Percentiles rank a stretch among this genome's conserved stretches.
Evolutionary conservation across 75 land plant genomes (phyloP).

Genomic region (Pinus taeda): DNA sequence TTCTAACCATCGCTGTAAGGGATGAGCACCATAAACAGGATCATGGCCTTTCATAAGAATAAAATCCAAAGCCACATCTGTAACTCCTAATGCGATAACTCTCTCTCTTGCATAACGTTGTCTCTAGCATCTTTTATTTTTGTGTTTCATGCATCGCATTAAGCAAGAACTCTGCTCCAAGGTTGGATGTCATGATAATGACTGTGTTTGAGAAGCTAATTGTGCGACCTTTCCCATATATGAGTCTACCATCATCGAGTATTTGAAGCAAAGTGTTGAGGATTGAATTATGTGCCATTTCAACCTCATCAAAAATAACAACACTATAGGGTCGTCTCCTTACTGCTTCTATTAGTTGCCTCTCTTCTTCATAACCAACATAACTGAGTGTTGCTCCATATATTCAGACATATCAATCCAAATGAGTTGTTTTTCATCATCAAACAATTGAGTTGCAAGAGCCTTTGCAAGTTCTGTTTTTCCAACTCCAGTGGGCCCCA

Average conservation of each 20-base stretch:
- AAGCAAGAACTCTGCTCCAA: slow-evolving; percentile 90
- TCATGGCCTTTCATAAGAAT: slow-evolving; percentile 67
- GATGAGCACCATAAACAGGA: slow-evolving; percentile 38
- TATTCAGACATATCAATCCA: slow-evolving; percentile 88
- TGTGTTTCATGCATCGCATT: slow-evolving; percentile 61
- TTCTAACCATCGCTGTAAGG: slow-evolving; percentile 93
- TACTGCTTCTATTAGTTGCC: slow-evolving; percentile 92
- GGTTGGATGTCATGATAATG: slow-evolving; percentile 91
- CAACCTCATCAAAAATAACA: slow-evolving; percentile 93
- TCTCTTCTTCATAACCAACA: slow-evolving; percentile 51
- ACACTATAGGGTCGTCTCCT: slow-evolving; percentile 94
- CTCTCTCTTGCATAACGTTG: slow-evolving; percentile 81
- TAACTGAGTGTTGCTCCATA: slow-evolving; percentile 71
- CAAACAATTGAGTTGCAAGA: slow-evolving; percentile 94
- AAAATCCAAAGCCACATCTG: slow-evolving; percentile 79
- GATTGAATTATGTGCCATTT: slow-evolving; percentile 66
- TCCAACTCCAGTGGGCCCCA: too few species aligned
- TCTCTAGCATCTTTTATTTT: slow-evolving; percentile 70
- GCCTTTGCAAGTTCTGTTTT: too few species aligned
- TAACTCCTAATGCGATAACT: slow-evolving; percentile 85
- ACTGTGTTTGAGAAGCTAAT: slow-evolving; percentile 89
- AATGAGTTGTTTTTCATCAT: slow-evolving; percentile 83
- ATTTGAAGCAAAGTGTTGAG: too few species aligned
- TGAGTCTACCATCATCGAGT: slow-evolving; percentile 86
- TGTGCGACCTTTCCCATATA: slow-evolving; percentile 94